A percentile compares a stretch with the other conserved stretches of the same genome.
phyloP scores from a whole-genome alignment of 75 land plant genomes.

The Ceratopteris richardii region DNA sequence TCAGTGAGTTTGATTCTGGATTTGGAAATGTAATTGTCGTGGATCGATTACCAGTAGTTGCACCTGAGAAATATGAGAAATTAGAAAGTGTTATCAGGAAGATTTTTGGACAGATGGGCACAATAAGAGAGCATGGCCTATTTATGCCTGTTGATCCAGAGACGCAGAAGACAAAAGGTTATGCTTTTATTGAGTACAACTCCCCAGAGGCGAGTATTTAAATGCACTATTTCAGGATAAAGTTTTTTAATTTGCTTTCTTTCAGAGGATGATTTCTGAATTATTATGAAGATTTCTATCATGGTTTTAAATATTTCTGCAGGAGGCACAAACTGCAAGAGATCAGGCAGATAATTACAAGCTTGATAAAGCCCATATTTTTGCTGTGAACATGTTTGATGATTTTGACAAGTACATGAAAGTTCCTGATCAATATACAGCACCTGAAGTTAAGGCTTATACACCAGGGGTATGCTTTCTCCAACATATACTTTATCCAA shows the following conservation, averaged over 20 bases:
- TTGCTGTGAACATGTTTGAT: conserved; percentile 78
- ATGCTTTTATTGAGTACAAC: conserved; percentile 78
- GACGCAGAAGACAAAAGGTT: conserved; percentile 64
- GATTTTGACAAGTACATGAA: conserved; percentile 88
- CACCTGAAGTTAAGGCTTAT: conserved; percentile 72
- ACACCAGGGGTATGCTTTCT: conserved; percentile 69
- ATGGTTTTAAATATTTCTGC: conserved; percentile 3
- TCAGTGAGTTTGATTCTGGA: conserved; percentile 49
- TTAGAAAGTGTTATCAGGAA: conserved; percentile 80
- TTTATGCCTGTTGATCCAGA: conserved; percentile 73
- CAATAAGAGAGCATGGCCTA: conserved; percentile 64
- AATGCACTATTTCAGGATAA: background rate
- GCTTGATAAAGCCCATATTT: conserved; percentile 80
- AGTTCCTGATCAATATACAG: conserved; percentile 76
- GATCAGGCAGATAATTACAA: conserved; percentile 85
- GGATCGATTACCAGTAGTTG: conserved; percentile 77
- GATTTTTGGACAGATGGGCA: conserved; percentile 83
- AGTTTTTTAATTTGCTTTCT: no score
- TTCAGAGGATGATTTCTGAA: no score
- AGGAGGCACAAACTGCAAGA: conserved; percentile 91
- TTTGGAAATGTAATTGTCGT: conserved; percentile 69
- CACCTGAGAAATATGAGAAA: conserved; percentile 76
- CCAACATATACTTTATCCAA: no score
- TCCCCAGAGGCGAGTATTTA: conserved; percentile 55
- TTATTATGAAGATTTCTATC: no score